These are phyloP conservation scores for Trypanosoma lewisi DNA, from an alignment of 208 protist species.

Conservation along the genomic window DNA sequence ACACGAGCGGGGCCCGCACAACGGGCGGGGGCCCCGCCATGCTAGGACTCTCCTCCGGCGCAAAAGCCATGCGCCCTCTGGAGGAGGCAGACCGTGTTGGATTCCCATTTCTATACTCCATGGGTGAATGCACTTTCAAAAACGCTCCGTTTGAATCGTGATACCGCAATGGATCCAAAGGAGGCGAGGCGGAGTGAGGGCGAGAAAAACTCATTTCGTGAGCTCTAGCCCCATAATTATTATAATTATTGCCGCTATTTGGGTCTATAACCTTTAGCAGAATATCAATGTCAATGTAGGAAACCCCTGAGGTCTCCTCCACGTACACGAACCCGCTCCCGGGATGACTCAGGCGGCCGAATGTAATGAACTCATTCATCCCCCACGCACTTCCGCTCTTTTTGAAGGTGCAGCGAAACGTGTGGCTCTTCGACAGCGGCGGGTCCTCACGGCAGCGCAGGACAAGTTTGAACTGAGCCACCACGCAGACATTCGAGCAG, in stretches of 20 bases:
- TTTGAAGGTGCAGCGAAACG: slow-evolving; percentile 85
- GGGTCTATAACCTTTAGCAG: slow-evolving; percentile 51
- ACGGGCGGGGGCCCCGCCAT: neutral
- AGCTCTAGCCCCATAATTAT: slow-evolving; percentile 18
- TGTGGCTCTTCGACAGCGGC: slow-evolving; percentile 60
- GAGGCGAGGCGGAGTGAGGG: neutral
- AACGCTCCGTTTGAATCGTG: neutral
- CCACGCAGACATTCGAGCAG: slow-evolving; percentile 43
- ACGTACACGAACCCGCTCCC: slow-evolving; percentile 67
- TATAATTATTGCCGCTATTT: too few species aligned
- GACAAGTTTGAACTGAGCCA: slow-evolving; percentile 76
- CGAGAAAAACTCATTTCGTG: neutral
- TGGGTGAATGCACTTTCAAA: neutral
- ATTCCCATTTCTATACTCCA: neutral
- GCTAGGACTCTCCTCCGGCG: slow-evolving; percentile 6
- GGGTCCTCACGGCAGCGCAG: slow-evolving; percentile 65
- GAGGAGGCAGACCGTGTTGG: neutral
- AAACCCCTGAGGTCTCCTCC: slow-evolving; percentile 53
- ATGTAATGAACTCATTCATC: slow-evolving; percentile 81
- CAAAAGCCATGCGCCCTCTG: slow-evolving; percentile 6
- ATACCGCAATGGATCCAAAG: neutral
- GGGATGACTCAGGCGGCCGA: slow-evolving; percentile 50
- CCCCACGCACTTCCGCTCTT: slow-evolving; percentile 83
- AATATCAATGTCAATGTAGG: slow-evolving; percentile 78
- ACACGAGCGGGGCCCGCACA: slow-evolving; percentile 55